Evolutionary conservation across 441 rosid genomes (phyloP).

Genomic region (Breynia disticha): DNA sequence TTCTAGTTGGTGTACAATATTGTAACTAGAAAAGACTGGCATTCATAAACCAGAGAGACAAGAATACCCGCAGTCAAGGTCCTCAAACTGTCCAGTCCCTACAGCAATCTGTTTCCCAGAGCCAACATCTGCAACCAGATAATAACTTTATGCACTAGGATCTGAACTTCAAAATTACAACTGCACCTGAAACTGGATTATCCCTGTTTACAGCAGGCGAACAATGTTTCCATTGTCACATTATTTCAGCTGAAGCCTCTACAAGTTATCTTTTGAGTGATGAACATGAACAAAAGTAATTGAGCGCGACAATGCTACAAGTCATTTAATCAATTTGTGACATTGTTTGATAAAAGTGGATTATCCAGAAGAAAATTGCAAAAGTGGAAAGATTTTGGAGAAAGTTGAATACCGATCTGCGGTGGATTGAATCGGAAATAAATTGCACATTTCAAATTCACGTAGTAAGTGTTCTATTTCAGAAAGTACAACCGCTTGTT

Average conservation of each 20-base stretch:
- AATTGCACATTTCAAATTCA: too few relatives aligned
- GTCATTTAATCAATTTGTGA: too few relatives aligned
- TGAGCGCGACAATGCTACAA: too few relatives aligned
- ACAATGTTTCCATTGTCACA: not conserved
- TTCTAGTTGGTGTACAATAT: too few relatives aligned
- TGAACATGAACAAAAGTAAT: too few relatives aligned
- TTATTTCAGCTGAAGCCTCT: too few relatives aligned
- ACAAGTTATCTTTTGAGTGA: too few relatives aligned
- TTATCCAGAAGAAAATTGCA: too few relatives aligned
- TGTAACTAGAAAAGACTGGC: not conserved
- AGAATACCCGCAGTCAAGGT: constrained; percentile 61
- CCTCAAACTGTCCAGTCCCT: constrained; percentile 71
- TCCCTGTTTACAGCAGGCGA: not conserved
- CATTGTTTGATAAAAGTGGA: too few relatives aligned
- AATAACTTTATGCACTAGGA: constrained; percentile 5
- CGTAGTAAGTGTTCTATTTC: not conserved
- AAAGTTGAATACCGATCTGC: too few relatives aligned
- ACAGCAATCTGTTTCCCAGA: constrained; percentile 67
- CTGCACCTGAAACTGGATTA: not conserved
- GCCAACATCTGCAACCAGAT: constrained; percentile 42
- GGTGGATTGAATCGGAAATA: too few relatives aligned
- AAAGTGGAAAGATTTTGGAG: too few relatives aligned
- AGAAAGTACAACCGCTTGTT: not conserved
- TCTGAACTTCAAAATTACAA: not conserved
- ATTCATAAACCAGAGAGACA: constrained; percentile 11